Evolutionary conservation across 306 rosid genomes (phyloP), one percentile per base, ranked within the genome.

Genomic region (Cucurbita moschata): DNA sequence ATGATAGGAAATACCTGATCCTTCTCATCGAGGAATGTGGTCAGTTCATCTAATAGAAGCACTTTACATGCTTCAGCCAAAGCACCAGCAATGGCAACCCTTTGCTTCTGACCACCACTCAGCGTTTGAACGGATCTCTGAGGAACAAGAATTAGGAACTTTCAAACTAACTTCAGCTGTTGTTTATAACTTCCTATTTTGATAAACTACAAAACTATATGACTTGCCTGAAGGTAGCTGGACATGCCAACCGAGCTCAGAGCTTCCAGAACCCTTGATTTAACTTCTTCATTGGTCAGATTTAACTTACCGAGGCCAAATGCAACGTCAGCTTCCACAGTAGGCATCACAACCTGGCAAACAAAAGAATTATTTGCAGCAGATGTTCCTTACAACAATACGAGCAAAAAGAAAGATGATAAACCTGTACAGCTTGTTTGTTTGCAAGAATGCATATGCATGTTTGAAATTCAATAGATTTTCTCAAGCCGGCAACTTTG

Each of bases 41-140:
- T 87, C 76, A 91, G 87, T 86, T 91, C 97, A 76, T 91, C 97
- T 81, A 91, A 77, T 77, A 91, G 78, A 72, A 91, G 83, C 73
- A 91, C 96, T 80, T 87, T 85, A 76, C 96, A 91, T 66, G 96
- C 86, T 85, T 91, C 97, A 59, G 96, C 97, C 57, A 91, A 83
- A 84, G 96, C 96, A 80, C 96, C 96, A 13, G 97, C 97, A 71
- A 88, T 88, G 77, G 96, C 97, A 72, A 91, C 89, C 80, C 97
- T 88, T 80, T 91, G 96, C 79, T 91, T 91, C 87, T 91, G 97
- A 80, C 97, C 96, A 56, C 97, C 96, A 70, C 97, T 91, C 16
- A 91, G 87, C 55, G 92, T 87, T 82, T 91, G 97, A 72, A 88
- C 96, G 62, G 97, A 87, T 84, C 97, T 83, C 97, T 91, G 80